These are phyloP conservation scores for Leishmania guyanensis DNA, from an alignment of 208 protist genomes.

Conservation along the genomic window DNA sequence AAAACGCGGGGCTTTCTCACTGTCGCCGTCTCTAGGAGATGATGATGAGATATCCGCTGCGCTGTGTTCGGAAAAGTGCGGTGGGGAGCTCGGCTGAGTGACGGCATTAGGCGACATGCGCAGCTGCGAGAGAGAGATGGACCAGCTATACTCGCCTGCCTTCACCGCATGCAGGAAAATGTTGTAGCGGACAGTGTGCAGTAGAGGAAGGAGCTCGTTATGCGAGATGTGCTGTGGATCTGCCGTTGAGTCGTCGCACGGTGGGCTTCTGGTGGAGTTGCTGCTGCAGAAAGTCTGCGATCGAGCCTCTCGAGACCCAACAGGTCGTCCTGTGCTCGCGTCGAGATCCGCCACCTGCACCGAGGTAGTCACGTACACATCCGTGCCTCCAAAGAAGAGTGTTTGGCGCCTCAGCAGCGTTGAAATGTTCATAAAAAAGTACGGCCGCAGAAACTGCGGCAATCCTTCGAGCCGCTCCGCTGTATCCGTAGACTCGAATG, in stretches of 20 bases:
- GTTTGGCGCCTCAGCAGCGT: slow-evolving; percentile 59
- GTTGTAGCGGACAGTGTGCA: slow-evolving; percentile 70
- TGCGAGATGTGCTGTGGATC: neutral
- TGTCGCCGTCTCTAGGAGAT: neutral
- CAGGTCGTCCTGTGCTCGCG: slow-evolving; percentile 18
- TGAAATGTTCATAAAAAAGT: slow-evolving; percentile 80
- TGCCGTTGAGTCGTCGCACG: too few species aligned
- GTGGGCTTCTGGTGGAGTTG: neutral
- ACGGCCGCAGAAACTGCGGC: slow-evolving; percentile 23
- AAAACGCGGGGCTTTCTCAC: slow-evolving; percentile 37
- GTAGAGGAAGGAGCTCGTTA: slow-evolving; percentile 26
- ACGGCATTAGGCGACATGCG: slow-evolving; percentile 38
- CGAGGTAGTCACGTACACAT: slow-evolving; percentile 72
- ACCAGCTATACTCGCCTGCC: slow-evolving; percentile 65
- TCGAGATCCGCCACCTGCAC: slow-evolving; percentile 57
- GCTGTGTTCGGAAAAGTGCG: neutral
- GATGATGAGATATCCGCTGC: slow-evolving; percentile 34
- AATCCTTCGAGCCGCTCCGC: slow-evolving; percentile 9
- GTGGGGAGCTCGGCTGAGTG: neutral
- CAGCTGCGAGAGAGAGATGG: slow-evolving; percentile 52
- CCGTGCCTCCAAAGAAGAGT: slow-evolving; percentile 45
- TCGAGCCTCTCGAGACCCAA: neutral
- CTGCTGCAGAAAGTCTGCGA: neutral
- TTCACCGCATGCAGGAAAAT: slow-evolving; percentile 58
- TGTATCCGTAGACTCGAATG: neutral